Conservation (phyloP, 805 yeast species). For the Kregervanrija delftensis region DNA sequence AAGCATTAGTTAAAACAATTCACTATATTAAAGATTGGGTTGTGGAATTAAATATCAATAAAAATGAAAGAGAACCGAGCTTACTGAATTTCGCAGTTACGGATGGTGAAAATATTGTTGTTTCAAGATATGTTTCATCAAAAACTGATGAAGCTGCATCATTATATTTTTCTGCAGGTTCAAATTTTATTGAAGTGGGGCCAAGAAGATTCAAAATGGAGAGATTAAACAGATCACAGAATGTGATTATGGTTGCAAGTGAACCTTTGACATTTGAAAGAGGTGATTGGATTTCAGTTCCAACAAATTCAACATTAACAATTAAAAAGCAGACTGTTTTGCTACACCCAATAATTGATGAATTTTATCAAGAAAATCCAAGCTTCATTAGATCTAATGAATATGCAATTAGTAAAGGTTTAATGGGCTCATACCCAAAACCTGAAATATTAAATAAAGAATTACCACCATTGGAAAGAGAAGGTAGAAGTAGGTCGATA, state of each 20-base stretch:
- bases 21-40: conserved; percentile 77
- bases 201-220: conserved; percentile 96
- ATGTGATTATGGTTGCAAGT: conserved; percentile 89
- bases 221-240: conserved; percentile 84
- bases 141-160: conserved; percentile 94
- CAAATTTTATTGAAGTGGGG: conserved; percentile 79
- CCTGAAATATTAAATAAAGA: conserved; percentile 42
- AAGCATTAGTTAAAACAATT: conserved; percentile 69
- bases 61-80: conserved; percentile 56
- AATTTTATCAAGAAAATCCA: conserved; percentile 74
- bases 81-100: conserved; percentile 90
- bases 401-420: conserved; percentile 85
- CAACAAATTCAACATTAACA: conserved; percentile 82
- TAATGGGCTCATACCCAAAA: conserved; percentile 85
- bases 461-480: conserved; percentile 76
- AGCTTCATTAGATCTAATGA: conserved; percentile 62
- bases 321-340: conserved; percentile 80
- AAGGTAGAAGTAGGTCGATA: conserved; percentile 39
- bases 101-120: conserved; percentile 82
- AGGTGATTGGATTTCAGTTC: conserved; percentile 96
- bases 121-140: conserved; percentile 82
- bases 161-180: conserved; percentile 88
- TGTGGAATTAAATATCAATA: conserved; percentile 39
- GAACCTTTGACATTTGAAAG: conserved; percentile 96
- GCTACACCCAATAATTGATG: conserved; percentile 86